These are phyloP conservation scores for Deinandra increscens DNA, from an alignment of 129 eudicot species.

Conservation along the genomic window DNA sequence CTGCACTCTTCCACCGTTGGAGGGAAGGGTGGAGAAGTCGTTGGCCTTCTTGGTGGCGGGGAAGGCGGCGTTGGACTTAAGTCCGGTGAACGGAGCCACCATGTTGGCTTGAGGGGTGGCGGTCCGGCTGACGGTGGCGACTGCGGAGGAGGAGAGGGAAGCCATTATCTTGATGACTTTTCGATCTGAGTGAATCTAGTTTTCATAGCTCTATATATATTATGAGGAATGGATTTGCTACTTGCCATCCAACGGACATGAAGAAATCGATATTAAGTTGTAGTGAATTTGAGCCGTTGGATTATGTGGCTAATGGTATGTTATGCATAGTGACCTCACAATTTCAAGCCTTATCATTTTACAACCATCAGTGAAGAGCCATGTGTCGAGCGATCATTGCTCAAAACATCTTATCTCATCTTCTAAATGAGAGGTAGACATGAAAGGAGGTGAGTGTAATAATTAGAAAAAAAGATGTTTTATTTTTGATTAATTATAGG, in stretches of 20 bases:
- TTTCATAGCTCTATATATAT: slow-evolving; percentile 24
- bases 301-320: slow-evolving; percentile 31
- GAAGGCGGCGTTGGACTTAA: slow-evolving; percentile 53
- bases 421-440: slow-evolving; percentile 12
- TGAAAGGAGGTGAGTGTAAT: slow-evolving; percentile 8
- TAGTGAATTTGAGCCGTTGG: slow-evolving; percentile 25
- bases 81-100: slow-evolving; percentile 67
- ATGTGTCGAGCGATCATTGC: slow-evolving; percentile 22
- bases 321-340: slow-evolving; percentile 37
- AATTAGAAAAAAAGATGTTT: neutral
- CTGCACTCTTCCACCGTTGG: slow-evolving; percentile 56
- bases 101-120: slow-evolving; percentile 52
- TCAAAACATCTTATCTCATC: slow-evolving; percentile 31
- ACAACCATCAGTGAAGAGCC: slow-evolving; percentile 32
- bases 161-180: slow-evolving; percentile 41
- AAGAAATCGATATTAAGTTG: slow-evolving; percentile 8
- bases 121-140: slow-evolving; percentile 34
- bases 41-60: slow-evolving; percentile 50
- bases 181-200: slow-evolving; percentile 10
- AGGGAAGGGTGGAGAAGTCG: slow-evolving; percentile 50
- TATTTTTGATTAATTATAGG: neutral
- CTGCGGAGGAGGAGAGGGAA: slow-evolving; percentile 44
- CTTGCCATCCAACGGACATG: slow-evolving; percentile 24
- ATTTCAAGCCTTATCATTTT: slow-evolving; percentile 35
- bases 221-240: neutral